A percentile compares a stretch with the other conserved stretches of the same genome.
These are phyloP conservation scores for Leccinum subspadiceum DNA, from an alignment of 1,284 basidiomycete genomes.

Conservation along the genomic window DNA sequence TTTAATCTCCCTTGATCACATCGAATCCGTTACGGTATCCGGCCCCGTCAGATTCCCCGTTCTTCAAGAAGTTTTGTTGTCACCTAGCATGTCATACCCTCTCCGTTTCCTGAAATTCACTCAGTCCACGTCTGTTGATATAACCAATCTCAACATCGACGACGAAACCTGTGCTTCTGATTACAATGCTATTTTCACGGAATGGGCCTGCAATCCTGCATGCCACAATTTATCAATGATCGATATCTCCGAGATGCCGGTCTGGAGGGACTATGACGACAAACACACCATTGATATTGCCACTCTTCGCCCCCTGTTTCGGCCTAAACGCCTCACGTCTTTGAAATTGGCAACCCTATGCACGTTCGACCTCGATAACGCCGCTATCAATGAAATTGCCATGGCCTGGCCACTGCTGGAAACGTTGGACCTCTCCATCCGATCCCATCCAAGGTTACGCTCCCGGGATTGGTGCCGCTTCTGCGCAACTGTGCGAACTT, in stretches of 20 bases:
- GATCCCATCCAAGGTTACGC: slow-evolving; percentile 29
- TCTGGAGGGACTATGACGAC: slow-evolving; percentile 30
- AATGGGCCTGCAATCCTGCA: slow-evolving; percentile 23
- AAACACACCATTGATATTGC: slow-evolving; percentile 30
- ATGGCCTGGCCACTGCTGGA: slow-evolving; percentile 31
- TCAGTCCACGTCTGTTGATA: slow-evolving; percentile 29
- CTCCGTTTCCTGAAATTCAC: slow-evolving; percentile 29
- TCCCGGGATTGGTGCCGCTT: slow-evolving; percentile 24
- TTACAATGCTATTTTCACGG: slow-evolving; percentile 23
- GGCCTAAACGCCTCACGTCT: slow-evolving; percentile 20
- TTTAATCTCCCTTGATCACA: slow-evolving; percentile 20
- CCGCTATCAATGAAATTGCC: slow-evolving; percentile 24
- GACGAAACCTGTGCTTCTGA: slow-evolving; percentile 30
- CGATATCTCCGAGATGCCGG: slow-evolving; percentile 31
- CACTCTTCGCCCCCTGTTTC: slow-evolving; percentile 26
- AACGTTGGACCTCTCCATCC: slow-evolving; percentile 24
- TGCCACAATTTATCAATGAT: slow-evolving; percentile 27
- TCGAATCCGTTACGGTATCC: slow-evolving; percentile 16
- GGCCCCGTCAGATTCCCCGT: slow-evolving; percentile 18
- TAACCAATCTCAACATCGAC: slow-evolving; percentile 33
- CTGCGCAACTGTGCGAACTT: slow-evolving; percentile 25
- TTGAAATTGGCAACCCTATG: slow-evolving; percentile 29
- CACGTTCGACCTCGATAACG: slow-evolving; percentile 26
- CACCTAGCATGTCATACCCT: slow-evolving; percentile 21
- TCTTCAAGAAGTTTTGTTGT: slow-evolving; percentile 23